Evolutionary conservation across 306 rosid genomes (phyloP).

Genomic region (Vigna hirtella): DNA sequence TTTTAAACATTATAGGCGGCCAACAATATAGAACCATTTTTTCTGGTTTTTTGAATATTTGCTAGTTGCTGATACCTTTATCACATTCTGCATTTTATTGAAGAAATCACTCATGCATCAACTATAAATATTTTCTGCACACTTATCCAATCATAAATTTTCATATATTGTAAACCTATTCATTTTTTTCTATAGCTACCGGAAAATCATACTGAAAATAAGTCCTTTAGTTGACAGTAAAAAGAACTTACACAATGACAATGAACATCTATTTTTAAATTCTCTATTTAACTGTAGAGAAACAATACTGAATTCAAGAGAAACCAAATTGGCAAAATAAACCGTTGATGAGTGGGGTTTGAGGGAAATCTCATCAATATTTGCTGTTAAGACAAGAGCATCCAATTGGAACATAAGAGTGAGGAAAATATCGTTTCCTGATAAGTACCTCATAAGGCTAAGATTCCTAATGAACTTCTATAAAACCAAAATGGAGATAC

Average conservation of each 20-base stretch:
- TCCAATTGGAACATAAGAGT: conserved; percentile 15
- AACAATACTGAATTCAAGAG: neutral
- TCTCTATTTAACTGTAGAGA: neutral
- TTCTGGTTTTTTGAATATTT: neutral
- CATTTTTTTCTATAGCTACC: neutral
- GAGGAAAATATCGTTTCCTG: conserved; percentile 25
- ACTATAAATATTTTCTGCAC: neutral
- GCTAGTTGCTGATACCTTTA: neutral
- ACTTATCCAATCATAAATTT: no score
- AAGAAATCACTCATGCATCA: neutral
- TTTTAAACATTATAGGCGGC: no score
- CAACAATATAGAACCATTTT: no score
- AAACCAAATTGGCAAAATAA: conserved; percentile 5
- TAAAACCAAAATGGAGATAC: neutral
- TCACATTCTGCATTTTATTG: neutral
- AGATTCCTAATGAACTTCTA: conserved; percentile 29
- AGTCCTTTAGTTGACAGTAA: neutral
- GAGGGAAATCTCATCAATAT: neutral
- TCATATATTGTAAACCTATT: neutral
- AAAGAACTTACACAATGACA: neutral
- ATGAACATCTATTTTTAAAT: neutral
- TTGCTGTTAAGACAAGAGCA: conserved; percentile 20
- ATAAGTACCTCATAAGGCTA: conserved; percentile 17
- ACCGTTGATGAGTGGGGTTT: neutral
- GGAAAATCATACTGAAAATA: no score